Base-by-base conservation (phyloP, 169 alveolate genomes). In the Plasmodium malariae region DNA sequence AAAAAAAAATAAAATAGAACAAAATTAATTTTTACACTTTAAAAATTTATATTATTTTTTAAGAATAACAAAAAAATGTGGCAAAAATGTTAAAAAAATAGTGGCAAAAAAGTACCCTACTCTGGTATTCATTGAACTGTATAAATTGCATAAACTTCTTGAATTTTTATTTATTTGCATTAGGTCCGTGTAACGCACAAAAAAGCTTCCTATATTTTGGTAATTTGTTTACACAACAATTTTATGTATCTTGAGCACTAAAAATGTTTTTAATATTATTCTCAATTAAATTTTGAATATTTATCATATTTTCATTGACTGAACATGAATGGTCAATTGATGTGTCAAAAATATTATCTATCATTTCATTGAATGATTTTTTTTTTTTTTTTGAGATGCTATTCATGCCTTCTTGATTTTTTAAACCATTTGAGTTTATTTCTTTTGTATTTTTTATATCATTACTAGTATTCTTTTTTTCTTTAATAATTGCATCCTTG, bases 271-370 rank as follows among this genome's bases (percentile, higher is more conserved):
- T 76, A 36, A 76, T 67, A 55, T 76, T 76, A 55, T 30, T 76
- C 68, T 76, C 89, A 36, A 76, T 76, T 28, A 60, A 62, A 48
- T 67, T 60, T 51, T 76, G 89, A 60, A 76, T 76, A 19, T 48
- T 60, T 37, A 63, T 26, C 89, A 76, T 76, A 55, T 26, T 76
- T 76, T 63, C 68, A 36, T 48, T 76, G 3, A 76, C 21, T 9
- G 89, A 59, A n/a, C n/a, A n/a, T 36, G 63, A 40, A 54, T 76
- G 48, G 17, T 76, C 89, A 30, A 68, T 62, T 26, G 89, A 26
- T 62, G 74, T 37, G 32, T 76, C 76, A 55, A 76, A 76, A 62
- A 76, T 63, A 19, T 37, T 60, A 62, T 76, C 89, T 14, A 76
- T 1, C 17, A 76, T 62, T 11, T 14, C 74, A 45, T 76, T 62